Conservation (phyloP, 225 moss, liverwort and hornwort genomes). For the Bryoerythrophyllum caledonicum region DNA sequence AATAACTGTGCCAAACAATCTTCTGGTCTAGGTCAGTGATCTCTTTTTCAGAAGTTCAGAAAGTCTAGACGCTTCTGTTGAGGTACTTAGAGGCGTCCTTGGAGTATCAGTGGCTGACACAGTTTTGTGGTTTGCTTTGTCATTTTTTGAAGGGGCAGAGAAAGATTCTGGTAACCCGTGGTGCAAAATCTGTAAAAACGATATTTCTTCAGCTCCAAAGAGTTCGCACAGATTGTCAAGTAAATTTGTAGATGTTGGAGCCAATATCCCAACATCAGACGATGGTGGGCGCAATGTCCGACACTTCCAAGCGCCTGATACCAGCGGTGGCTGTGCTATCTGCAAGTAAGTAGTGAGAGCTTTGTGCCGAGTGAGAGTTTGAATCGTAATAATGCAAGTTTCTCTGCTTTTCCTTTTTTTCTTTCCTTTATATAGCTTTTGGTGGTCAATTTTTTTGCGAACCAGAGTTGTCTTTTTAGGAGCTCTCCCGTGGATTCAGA, state of each 20-base stretch:
- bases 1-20: slow-evolving; percentile 49
- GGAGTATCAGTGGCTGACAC: slow-evolving; percentile 2
- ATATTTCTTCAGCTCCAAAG: slow-evolving; percentile 32
- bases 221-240: slow-evolving; percentile 45
- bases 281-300: slow-evolving; percentile 60
- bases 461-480: neutral
- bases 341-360: slow-evolving; percentile 59
- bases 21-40: slow-evolving; percentile 53
- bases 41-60: neutral
- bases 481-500: neutral
- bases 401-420: neutral
- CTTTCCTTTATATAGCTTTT: neutral
- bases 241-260: slow-evolving; percentile 56
- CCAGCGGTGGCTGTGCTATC: slow-evolving; percentile 78
- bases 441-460: neutral
- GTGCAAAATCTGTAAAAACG: slow-evolving; percentile 66
- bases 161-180: slow-evolving; percentile 52
- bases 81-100: neutral
- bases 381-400: neutral
- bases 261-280: slow-evolving; percentile 39
- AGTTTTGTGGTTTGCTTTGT: slow-evolving; percentile 23
- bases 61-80: slow-evolving; percentile 6
- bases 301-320: slow-evolving; percentile 68
- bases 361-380: slow-evolving; percentile 9
- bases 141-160: slow-evolving; percentile 42